Evolutionary conservation across 2,329 filamentous ascomycete species (phyloP), one percentile per base, ranked within the genome.

Genomic region (Aspergillus sp.): DNA sequence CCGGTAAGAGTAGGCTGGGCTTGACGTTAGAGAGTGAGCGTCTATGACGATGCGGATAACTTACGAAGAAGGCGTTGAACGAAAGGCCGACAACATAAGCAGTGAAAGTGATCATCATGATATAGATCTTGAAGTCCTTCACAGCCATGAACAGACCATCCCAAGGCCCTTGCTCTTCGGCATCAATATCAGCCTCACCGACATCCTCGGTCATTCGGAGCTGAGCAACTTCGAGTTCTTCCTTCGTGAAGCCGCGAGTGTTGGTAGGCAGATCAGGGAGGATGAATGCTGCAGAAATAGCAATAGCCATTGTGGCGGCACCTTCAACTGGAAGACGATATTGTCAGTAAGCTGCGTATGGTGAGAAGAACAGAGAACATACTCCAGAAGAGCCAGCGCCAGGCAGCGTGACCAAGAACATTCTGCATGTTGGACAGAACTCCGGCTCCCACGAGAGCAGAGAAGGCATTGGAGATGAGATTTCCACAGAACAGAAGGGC

Each of bases 91-190:
- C 80, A 7, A 88, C 85, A 63, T 88, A 88, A 3, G 85, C 84
- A 3, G 84, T 85, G 60, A 88, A 84, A 1, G 85, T 85, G 7
- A 88, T 59, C 81, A 87, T 87, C 83, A 89, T 84, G 62, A 89
- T 68, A 68, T 87, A 89, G 64, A 88, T 85, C 77, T 88, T 89
- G 65, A 76, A 17, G 64, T 89, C 87, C 72, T 84, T 86, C 54
- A 87, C 69, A 0, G 85, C 84, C 82, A 89, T 85, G 56, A 83
- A 77, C 31, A 87, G 57, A 3, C 55, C 55, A 23, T 57, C 55
- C 55, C 47, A 51, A 5, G 55, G 55, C 6, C 55, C 55, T 66
- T 69, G 66, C 13, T 85, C 79, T n/a, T 77, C 75, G 0, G 79
- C 77, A 66, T 87, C 85, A 7, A 75, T 77, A 61, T 87, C 84